phyloP scores from a whole-genome alignment of 2,329 filamentous ascomycete genomes.

The Hirsutella rhossiliensis region DNA sequence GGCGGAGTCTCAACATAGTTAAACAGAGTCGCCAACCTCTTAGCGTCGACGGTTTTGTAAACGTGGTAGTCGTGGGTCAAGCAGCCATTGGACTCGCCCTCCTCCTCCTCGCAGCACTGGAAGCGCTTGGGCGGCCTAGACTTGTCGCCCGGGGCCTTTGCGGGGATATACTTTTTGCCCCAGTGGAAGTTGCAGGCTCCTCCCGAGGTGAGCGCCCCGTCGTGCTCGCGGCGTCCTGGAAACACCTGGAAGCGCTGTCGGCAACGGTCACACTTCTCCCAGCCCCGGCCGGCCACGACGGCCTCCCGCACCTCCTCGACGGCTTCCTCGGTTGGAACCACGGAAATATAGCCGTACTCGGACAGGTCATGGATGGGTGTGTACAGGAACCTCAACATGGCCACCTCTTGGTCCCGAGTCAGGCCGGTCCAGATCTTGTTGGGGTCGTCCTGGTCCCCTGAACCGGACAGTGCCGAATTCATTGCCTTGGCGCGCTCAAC shows the following conservation, averaged over 20 bases:
- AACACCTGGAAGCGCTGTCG: slow-evolving; percentile 82
- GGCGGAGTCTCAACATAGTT: slow-evolving; percentile 71
- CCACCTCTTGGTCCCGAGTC: slow-evolving; percentile 52
- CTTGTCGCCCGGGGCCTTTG: slow-evolving; percentile 42
- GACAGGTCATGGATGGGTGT: slow-evolving; percentile 54
- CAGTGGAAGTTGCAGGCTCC: slow-evolving; percentile 75
- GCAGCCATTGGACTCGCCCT: slow-evolving; percentile 68
- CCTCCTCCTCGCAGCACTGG: slow-evolving; percentile 64
- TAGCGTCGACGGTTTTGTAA: slow-evolving; percentile 69
- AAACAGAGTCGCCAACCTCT: slow-evolving; percentile 63
- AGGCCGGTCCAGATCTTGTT: slow-evolving; percentile 59
- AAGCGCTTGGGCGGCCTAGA: slow-evolving; percentile 50
- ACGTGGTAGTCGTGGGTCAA: slow-evolving; percentile 63
- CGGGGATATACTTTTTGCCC: slow-evolving; percentile 53
- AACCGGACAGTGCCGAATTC: slow-evolving; percentile 19
- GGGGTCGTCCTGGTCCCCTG: slow-evolving; percentile 19
- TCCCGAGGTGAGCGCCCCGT: slow-evolving; percentile 63
- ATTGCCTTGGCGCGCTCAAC: slow-evolving; percentile 35
- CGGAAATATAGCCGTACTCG: slow-evolving; percentile 62
- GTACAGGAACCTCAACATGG: slow-evolving; percentile 48
- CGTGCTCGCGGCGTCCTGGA: slow-evolving; percentile 66
- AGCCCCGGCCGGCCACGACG: slow-evolving; percentile 56
- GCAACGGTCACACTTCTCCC: slow-evolving; percentile 85
- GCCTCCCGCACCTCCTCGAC: slow-evolving; percentile 55
- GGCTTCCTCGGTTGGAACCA: slow-evolving; percentile 51